These are phyloP conservation scores for Trichosanthes truncata DNA, from an alignment of 306 rosid species.

Conservation along the genomic window DNA sequence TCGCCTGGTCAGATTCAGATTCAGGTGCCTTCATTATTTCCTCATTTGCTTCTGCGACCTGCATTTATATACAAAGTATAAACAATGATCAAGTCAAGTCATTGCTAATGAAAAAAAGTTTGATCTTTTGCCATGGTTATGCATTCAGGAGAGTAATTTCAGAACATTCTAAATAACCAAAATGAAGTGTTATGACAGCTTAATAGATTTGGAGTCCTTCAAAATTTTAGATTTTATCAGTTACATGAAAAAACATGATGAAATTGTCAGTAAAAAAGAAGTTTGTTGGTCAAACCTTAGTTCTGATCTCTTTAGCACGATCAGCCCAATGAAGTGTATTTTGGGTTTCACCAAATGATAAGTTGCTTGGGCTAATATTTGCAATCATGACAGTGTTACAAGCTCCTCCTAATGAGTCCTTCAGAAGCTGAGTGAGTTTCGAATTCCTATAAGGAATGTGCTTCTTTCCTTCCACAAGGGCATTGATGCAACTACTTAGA, in stretches of 20 bases:
- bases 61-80: conserved; percentile 5
- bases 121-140: neutral
- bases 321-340: conserved; percentile 98
- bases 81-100: neutral
- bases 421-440: conserved; percentile 92
- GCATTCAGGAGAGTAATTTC: neutral
- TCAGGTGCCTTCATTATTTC: conserved; percentile 39
- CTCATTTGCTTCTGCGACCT: conserved; percentile 58
- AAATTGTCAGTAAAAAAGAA: neutral
- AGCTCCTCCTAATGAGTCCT: conserved; percentile 87
- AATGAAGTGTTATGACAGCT: neutral
- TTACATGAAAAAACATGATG: neutral
- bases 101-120: neutral
- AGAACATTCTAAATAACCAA: neutral
- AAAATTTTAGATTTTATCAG: neutral
- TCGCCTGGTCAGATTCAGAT: conserved; percentile 69
- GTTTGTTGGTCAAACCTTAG: conserved; percentile 45
- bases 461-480: conserved; percentile 93
- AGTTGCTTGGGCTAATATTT: conserved; percentile 85
- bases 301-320: conserved; percentile 88
- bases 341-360: conserved; percentile 88
- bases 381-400: conserved; percentile 97
- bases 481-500: conserved; percentile 91
- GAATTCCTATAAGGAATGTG: conserved; percentile 90
- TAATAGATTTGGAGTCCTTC: neutral